A percentile compares a stretch with the other conserved stretches of the same genome.
phyloP scores from a whole-genome alignment of 305 asterid genomes.

The Solanum hybrid region DNA sequence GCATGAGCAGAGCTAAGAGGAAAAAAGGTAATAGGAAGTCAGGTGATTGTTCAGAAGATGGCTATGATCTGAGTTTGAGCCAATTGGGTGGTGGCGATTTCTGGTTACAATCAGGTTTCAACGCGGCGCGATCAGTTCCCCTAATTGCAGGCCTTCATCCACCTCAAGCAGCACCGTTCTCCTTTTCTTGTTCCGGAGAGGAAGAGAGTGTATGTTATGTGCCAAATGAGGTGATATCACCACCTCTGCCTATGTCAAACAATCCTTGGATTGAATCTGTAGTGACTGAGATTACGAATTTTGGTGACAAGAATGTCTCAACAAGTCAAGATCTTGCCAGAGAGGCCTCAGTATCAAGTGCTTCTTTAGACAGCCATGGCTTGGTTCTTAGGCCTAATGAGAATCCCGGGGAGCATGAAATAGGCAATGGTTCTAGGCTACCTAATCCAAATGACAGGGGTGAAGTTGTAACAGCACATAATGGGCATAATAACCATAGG shows the following conservation, averaged over 20 bases:
- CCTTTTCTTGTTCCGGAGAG: slow-evolving; percentile 54
- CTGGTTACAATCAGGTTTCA: slow-evolving; percentile 49
- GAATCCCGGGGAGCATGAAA: slow-evolving; percentile 22
- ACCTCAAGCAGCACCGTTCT: slow-evolving; percentile 39
- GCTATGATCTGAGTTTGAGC: slow-evolving; percentile 32
- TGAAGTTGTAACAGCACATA: slow-evolving; percentile 26
- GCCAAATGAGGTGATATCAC: slow-evolving; percentile 32
- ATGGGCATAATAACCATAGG: slow-evolving; percentile 25
- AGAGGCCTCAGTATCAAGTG: slow-evolving; percentile 63
- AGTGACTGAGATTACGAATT: slow-evolving; percentile 41
- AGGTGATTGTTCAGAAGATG: slow-evolving; percentile 27
- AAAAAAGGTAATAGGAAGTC: slow-evolving; percentile 32
- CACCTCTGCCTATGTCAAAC: slow-evolving; percentile 47
- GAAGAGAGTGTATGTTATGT: slow-evolving; percentile 50
- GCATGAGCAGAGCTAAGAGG: slow-evolving; percentile 53
- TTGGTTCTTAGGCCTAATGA: slow-evolving; percentile 31
- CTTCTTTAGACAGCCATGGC: slow-evolving; percentile 55
- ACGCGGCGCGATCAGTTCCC: slow-evolving; percentile 18
- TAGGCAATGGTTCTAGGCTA: slow-evolving; percentile 50
- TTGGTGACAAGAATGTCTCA: slow-evolving; percentile 42
- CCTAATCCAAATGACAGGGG: slow-evolving; percentile 24
- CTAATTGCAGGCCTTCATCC: not conserved
- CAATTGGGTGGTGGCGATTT: slow-evolving; percentile 35
- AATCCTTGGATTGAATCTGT: slow-evolving; percentile 76
- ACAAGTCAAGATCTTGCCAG: slow-evolving; percentile 29